Evolutionary conservation across 2,329 filamentous ascomycete species (phyloP), one percentile per base, ranked within the genome.

Genomic region (Colletotrichum karsti): DNA sequence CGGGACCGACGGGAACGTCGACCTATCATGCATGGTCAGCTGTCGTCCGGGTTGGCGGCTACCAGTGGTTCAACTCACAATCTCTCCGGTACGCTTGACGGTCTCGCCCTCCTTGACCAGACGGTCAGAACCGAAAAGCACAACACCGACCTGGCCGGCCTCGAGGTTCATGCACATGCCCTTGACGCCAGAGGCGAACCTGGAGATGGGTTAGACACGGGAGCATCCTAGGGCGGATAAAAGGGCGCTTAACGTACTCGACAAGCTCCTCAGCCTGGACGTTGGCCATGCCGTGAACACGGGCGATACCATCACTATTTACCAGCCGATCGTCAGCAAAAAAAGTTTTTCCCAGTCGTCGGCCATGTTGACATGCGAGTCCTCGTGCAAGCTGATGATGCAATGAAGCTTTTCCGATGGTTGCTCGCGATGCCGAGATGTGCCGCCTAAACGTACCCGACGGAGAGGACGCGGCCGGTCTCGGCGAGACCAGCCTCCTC

Each of bases 131-230:
- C 96, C 96, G 91, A 99, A 99, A 81, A 99, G 91, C 91, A 99
- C 96, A 80, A 99, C 95, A 97, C 96, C 96, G 88, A 99, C 96
- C 87, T 98, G 96, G 84, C 96, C 96, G 85, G 96, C 96, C 89
- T 99, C 96, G 87, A 99, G 92, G 93, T 99, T 99, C 95, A 99
- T 98, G 93, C 95, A 98, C 96, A 99, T 99, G 85, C 96, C 96
- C 92, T 98, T 98, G 86, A 98, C 96, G 85, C 96, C 96, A 75
- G 96, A 99, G 80, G 96, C 94, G 89, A 99, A 99, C 90, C 95
- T 98, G 75, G 26, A 37, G 22, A 20, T 9, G 9, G 15, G 48
- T 69, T 60, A 69, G 65, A 66, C 18, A 39, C 46, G 54, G 39
- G 24, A 30, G 35, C 61, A 42, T 37, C 53, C 57, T 46, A 67